Base-by-base conservation (phyloP, 225 moss, liverwort and hornwort genomes). In the Pleurozium schreberi region DNA sequence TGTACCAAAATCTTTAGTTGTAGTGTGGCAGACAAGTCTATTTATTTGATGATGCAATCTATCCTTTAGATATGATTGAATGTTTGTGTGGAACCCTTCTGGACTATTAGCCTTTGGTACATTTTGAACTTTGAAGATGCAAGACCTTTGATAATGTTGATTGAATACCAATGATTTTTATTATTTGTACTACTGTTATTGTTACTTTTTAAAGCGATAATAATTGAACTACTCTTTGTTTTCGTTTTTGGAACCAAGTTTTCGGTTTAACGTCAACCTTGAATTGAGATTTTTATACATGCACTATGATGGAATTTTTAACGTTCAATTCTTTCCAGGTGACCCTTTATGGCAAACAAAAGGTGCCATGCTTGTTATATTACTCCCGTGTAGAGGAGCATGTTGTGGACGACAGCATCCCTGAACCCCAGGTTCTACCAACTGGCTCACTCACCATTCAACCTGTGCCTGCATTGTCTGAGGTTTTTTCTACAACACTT, bases 361-460 rank as follows among this genome's bases (percentile, higher is more conserved):
- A 95, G 87, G 92, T 95, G 75, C 95, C 95, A 57, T 95, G 95
- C 91, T 90, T 95, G 80, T 89, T 95, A 53, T 95, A 95, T 79
- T 95, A 93, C 74, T 92, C 95, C 60, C 93, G 92, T 62, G 50
- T 94, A 74, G 91, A 95, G 90, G 91, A 94, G n/a, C 82, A 88
- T 85, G 83, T 82, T 63, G 87, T 75, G 67, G 92, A 93, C 74
- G 87, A n/a, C 82, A 93, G 70, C 63, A 73, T 92, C 58, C 31
- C 85, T 86, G 82, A 75, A 71, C 57, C 80, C 61, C 90, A 89
- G 80, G 75, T 76, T 88, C 85, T 82, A 88, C 79, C 91, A 50
- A 82, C 82, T 90, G 84, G 60, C 80, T 68, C 90, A 55, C 92
- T 92, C 80, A 85, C 86, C 86, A 89, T 91, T 86, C 91, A 89